phyloP scores from a whole-genome alignment of 495 filamentous ascomycete species.

The Zalerion maritima region DNA sequence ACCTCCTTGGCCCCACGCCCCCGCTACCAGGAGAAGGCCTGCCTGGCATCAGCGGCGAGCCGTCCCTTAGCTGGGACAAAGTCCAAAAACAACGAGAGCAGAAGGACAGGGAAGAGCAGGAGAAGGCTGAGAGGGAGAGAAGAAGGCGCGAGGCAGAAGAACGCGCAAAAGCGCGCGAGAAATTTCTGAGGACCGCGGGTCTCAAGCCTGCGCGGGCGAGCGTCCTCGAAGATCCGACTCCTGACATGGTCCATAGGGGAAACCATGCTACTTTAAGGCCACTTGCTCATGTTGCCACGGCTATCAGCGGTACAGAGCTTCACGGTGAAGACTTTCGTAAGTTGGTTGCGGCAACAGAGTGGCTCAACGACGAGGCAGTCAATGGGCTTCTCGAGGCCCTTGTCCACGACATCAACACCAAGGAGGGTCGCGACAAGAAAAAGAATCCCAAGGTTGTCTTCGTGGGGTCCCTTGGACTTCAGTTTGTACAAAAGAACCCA shows the following conservation, averaged over 20 bases:
- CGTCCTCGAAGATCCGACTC: conserved; percentile 6
- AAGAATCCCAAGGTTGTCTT: conserved; percentile 44
- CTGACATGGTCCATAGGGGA: conserved; percentile 7
- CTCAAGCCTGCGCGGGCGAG: conserved; percentile 14
- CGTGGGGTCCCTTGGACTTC: conserved; percentile 29
- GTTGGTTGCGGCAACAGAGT: conserved; percentile 37
- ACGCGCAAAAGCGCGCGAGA: conserved; percentile 5
- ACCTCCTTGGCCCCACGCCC: no score
- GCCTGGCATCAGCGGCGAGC: no score
- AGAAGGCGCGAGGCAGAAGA: no score
- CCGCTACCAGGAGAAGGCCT: no score
- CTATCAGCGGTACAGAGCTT: conserved; percentile 40
- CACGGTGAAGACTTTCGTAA: conserved; percentile 45
- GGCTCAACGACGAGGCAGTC: conserved; percentile 79
- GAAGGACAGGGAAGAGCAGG: conserved; percentile 3
- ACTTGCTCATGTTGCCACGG: conserved; percentile 27
- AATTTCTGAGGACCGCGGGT: conserved; percentile 3
- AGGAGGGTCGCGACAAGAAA: conserved; percentile 26
- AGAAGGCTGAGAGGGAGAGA: conserved; percentile 4
- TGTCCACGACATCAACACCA: conserved; percentile 42
- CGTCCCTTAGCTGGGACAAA: conserved; percentile 10
- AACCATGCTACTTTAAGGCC: no score
- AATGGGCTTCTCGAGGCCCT: conserved; percentile 50
- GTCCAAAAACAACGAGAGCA: conserved; percentile 11
- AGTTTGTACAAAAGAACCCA: conserved; percentile 13